These are phyloP conservation scores for Pseudoturritis turrita DNA, from an alignment of 345 rosid genomes.

Conservation along the genomic window DNA sequence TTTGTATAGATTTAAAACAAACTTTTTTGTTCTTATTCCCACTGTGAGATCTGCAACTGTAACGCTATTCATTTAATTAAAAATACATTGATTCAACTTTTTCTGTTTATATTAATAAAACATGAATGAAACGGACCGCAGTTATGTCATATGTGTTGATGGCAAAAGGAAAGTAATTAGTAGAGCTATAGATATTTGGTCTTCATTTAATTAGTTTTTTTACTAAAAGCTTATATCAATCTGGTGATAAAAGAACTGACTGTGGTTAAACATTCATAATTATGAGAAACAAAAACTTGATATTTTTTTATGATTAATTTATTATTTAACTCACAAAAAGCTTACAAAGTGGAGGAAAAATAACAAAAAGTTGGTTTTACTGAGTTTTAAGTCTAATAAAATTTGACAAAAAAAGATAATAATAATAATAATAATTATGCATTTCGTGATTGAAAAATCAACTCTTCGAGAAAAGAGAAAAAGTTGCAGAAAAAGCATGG, in stretches of 20 bases:
- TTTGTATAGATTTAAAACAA: slow-evolving; percentile 3
- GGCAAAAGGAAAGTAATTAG: background rate
- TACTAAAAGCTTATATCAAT: background rate
- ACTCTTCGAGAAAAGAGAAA: background rate
- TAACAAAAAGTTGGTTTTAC: background rate
- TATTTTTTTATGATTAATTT: background rate
- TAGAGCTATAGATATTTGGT: background rate
- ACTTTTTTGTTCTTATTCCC: slow-evolving; percentile 31
- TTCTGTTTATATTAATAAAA: background rate
- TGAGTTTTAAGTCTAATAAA: background rate
- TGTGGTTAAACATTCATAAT: background rate
- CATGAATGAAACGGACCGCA: background rate
- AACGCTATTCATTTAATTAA: slow-evolving; percentile 16
- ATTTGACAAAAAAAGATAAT: no score
- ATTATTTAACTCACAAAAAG: background rate
- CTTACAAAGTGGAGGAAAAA: background rate
- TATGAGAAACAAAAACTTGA: background rate
- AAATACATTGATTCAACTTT: slow-evolving; percentile 5
- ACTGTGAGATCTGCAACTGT: slow-evolving; percentile 27
- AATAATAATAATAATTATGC: background rate
- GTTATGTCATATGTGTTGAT: background rate
- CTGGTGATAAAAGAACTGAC: background rate
- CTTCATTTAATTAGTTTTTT: background rate
- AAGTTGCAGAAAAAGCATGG: slow-evolving; percentile 26
- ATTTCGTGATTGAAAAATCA: slow-evolving; percentile 19